These are phyloP conservation scores for Conoideocrella luteorostrata DNA, from an alignment of 2,329 filamentous ascomycete genomes.

Conservation along the genomic window DNA sequence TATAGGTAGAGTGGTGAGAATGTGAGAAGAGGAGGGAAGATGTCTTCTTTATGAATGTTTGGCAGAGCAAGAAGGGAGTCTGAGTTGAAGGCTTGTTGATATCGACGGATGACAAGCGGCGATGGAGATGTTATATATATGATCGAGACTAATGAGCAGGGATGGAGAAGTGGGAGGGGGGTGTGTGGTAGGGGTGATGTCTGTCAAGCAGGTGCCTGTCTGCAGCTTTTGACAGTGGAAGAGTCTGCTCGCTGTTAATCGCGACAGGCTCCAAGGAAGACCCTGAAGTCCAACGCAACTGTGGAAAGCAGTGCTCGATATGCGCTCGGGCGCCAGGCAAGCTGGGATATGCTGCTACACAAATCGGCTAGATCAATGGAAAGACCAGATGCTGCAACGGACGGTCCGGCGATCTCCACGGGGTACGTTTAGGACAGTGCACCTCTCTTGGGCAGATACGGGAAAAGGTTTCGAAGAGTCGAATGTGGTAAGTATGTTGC, in stretches of 20 bases:
- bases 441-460: background rate
- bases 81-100: constrained; percentile 7
- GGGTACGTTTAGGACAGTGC: constrained; percentile 6
- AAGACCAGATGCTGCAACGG: constrained; percentile 11
- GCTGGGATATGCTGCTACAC: constrained; percentile 15
- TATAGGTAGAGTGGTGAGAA: too few species aligned
- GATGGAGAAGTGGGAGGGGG: constrained; percentile 5
- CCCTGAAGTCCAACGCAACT: constrained; percentile 10
- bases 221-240: constrained; percentile 2
- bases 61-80: background rate
- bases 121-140: constrained; percentile 13
- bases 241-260: constrained; percentile 1
- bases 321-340: constrained; percentile 14
- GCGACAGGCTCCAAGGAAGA: constrained; percentile 10
- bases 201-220: constrained; percentile 1
- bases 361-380: constrained; percentile 13
- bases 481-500: constrained; percentile 3
- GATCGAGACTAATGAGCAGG: constrained; percentile 11
- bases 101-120: constrained; percentile 5
- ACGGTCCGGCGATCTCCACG: constrained; percentile 12
- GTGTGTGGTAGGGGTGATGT: constrained; percentile 3
- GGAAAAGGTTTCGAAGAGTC: constrained; percentile 6
- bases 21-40: background rate
- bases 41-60: constrained; percentile 4
- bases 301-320: constrained; percentile 2